Evolutionary conservation across 352 stramenopile genomes (phyloP), one percentile per base, ranked within the genome.

Genomic region (Phytophthora cactorum): DNA sequence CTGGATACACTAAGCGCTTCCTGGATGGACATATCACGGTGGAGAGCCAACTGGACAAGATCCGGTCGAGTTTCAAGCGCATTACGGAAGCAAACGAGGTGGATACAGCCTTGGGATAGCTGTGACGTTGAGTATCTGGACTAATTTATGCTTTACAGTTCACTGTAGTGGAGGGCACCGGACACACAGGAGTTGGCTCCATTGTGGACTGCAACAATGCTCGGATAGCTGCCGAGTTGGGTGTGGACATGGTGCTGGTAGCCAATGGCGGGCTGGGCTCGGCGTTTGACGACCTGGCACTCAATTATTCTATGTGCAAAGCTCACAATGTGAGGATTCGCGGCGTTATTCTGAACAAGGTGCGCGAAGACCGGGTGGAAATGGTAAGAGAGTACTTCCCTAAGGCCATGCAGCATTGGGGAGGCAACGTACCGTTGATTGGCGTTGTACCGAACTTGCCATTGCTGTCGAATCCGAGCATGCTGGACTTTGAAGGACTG

Each of bases 281-380:
- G 38, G 88, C 93, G 2, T 98, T 97, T 70, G 93, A 98, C 70
- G 91, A 98, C 60, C 81, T 98, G 61, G 89, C 94, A 53, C 81
- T 99, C 32, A 99, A 99, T 77, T 90, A 96, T 62, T 81, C 78
- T 32, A 83, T 98, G 72, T 99, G 96, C 75, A 75, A 96, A 65
- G 69, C 96, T n/a, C 89, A 98, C 73, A 87, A 90, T 75, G 97
- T 99, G 5, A 85, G 79, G 7, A 89, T 99, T 61, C 86, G 90
- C 27, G 97, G 96, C 32, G 95, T 99, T 27, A 93, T 99, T 60
- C 82, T 99, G 31, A 99, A 99, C 79, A 99, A 99, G 74, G 95
- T 98, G 49, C 81, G 74, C 1, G 64, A 71, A 31, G 76, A 92
- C 52, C 92, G 95, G 67, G 64, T 93, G 12, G 86, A 88, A 25